phyloP scores from a whole-genome alignment of 2,329 filamentous ascomycete species.

The Magnaporthiopsis rhizophila region DNA sequence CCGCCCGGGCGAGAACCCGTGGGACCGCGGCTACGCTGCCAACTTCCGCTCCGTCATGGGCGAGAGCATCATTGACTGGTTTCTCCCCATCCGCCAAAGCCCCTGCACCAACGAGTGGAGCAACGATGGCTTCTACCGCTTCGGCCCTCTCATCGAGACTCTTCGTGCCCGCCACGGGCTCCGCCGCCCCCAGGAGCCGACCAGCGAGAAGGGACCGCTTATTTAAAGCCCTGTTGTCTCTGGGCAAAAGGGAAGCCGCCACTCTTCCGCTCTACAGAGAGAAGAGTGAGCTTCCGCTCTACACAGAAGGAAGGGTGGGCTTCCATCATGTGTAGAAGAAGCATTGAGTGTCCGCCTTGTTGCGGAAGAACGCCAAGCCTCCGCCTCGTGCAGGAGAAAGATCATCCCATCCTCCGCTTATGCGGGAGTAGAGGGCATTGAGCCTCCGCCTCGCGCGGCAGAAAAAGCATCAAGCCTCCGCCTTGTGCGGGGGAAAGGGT shows the following conservation, averaged over 20 bases:
- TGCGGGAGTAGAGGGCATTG: too few species aligned
- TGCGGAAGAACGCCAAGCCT: too few species aligned
- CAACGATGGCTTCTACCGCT: constrained; percentile 57
- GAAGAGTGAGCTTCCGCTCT: neutral
- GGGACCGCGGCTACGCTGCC: constrained; percentile 59
- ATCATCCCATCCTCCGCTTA: too few species aligned
- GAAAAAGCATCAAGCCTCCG: neutral
- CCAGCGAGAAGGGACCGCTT: constrained; percentile 1
- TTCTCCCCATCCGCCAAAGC: constrained; percentile 66
- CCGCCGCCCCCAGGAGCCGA: neutral
- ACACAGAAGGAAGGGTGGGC: neutral
- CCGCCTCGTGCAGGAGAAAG: neutral
- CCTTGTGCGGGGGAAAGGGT: neutral
- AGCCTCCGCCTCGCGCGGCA: neutral
- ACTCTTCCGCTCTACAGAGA: neutral
- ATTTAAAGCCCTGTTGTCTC: neutral
- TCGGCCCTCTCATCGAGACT: constrained; percentile 53
- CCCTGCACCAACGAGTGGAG: constrained; percentile 65
- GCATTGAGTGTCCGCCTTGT: neutral
- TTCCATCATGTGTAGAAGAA: neutral
- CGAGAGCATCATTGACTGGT: constrained; percentile 60
- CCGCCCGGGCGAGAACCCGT: constrained; percentile 71
- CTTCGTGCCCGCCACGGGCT: constrained; percentile 40
- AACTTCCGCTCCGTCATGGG: constrained; percentile 84
- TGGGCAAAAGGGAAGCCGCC: neutral